A percentile compares a stretch with the other conserved stretches of the same genome.
These are phyloP conservation scores for Hypoxylon fuscum DNA, from an alignment of 495 filamentous ascomycete species.

Conservation along the genomic window DNA sequence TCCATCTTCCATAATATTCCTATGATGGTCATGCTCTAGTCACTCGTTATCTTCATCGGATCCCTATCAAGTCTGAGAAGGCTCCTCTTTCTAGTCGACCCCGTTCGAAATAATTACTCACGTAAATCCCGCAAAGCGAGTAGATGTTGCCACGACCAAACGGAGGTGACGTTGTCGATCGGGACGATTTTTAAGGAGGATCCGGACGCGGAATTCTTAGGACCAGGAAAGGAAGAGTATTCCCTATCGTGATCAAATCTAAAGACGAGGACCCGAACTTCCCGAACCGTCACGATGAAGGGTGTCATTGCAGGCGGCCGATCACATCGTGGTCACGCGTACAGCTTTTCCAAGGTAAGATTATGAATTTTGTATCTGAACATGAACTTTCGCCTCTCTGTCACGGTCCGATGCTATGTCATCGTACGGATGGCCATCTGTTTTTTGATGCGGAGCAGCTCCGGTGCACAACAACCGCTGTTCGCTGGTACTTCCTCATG, in stretches of 20 bases:
- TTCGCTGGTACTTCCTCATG: not conserved
- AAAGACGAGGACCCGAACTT: constrained; percentile 14
- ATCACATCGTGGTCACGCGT: constrained; percentile 40
- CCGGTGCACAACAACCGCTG: not conserved
- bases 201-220: constrained; percentile 7
- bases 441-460: not conserved
- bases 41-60: not conserved
- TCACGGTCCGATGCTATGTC: not conserved
- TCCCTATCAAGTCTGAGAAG: not conserved
- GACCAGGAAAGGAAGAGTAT: constrained; percentile 1
- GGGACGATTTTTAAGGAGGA: constrained; percentile 5
- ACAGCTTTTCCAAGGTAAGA: constrained; percentile 50
- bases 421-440: not conserved
- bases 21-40: not conserved
- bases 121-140: constrained; percentile 17
- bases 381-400: not conserved
- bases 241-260: constrained; percentile 18
- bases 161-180: constrained; percentile 15
- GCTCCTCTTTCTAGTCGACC: not conserved
- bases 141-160: constrained; percentile 12
- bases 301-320: constrained; percentile 47
- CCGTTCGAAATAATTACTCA: not conserved
- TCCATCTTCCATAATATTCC: not conserved
- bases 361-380: constrained; percentile 6
- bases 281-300: constrained; percentile 39